phyloP scores from a whole-genome alignment of 352 stramenopile genomes.

The Phytophthora boehmeriae region DNA sequence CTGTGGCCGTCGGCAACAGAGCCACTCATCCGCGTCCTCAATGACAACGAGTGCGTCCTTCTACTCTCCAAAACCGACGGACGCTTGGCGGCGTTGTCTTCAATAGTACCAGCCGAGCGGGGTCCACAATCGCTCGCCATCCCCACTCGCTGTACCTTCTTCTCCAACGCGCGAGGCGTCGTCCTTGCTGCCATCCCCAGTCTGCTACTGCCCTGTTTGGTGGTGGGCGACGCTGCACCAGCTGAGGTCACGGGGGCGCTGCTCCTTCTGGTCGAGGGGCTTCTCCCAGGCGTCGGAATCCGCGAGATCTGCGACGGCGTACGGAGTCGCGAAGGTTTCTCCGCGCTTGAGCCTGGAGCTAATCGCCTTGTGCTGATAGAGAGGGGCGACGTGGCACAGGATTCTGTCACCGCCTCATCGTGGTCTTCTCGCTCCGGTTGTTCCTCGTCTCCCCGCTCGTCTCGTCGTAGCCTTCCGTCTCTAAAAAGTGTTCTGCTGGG shows the following conservation, averaged over 20 bases:
- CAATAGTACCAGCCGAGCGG: background rate
- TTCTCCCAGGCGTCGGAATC: constrained; percentile 23
- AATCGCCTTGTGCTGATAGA: constrained; percentile 16
- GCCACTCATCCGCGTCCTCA: constrained; percentile 17
- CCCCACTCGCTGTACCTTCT: constrained; percentile 42
- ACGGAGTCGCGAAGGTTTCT: constrained; percentile 19
- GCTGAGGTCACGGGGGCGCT: constrained; percentile 1
- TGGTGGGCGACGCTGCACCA: background rate
- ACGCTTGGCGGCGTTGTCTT: constrained; percentile 22
- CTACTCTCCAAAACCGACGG: constrained; percentile 34
- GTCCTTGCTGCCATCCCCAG: constrained; percentile 54
- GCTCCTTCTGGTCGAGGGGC: constrained; percentile 2
- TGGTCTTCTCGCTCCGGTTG: constrained; percentile 12
- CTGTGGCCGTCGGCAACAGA: constrained; percentile 21
- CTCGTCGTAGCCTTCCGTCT: constrained; percentile 6
- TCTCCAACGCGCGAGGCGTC: constrained; percentile 39
- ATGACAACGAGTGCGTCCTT: constrained; percentile 29
- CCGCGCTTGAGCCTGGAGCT: constrained; percentile 21
- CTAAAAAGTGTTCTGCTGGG: background rate
- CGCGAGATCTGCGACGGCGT: constrained; percentile 31
- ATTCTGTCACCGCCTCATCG: no score
- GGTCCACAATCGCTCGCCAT: constrained; percentile 20
- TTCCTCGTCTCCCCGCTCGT: constrained; percentile 17
- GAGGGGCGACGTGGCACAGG: constrained; percentile 22
- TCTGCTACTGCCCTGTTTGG: constrained; percentile 20